Percentiles rank a stretch among this genome's conserved stretches.
phyloP scores from a whole-genome alignment of 371 early-diverging fungal genomes.

The Apophysomyces trapeziformis region DNA sequence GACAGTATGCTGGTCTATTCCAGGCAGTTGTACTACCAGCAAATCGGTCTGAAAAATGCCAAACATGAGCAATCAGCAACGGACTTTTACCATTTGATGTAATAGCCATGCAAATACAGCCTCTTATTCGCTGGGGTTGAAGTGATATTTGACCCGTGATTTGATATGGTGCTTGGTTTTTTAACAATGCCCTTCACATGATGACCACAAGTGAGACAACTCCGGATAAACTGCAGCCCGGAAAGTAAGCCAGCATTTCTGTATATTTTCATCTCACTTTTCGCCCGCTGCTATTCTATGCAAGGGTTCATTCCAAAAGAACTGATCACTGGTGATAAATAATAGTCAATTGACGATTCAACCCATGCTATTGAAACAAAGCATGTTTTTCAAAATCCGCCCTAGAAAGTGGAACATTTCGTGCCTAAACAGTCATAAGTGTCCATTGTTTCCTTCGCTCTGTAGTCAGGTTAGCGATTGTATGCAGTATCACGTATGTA shows the following conservation, averaged over 20 bases:
- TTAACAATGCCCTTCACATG: conserved; percentile 1
- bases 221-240: background rate
- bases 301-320: background rate
- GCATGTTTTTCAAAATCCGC: background rate
- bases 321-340: background rate
- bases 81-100: background rate
- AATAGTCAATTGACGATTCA: background rate
- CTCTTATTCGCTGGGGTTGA: conserved; percentile 5
- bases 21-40: background rate
- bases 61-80: background rate
- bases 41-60: background rate
- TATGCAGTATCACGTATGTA: background rate
- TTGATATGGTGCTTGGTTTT: background rate
- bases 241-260: background rate
- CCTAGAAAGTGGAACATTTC: background rate
- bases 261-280: too few species aligned
- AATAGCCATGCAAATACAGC: conserved; percentile 6
- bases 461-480: background rate
- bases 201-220: conserved; percentile 4
- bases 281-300: too few species aligned
- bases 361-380: conserved; percentile 5
- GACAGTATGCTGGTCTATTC: too few species aligned
- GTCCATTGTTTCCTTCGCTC: background rate
- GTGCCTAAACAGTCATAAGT: background rate
- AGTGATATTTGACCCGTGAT: background rate